A percentile compares a stretch with the other conserved stretches of the same genome.
Conservation (phyloP, 306 rosid genomes). For the Carpinus viminea region DNA sequence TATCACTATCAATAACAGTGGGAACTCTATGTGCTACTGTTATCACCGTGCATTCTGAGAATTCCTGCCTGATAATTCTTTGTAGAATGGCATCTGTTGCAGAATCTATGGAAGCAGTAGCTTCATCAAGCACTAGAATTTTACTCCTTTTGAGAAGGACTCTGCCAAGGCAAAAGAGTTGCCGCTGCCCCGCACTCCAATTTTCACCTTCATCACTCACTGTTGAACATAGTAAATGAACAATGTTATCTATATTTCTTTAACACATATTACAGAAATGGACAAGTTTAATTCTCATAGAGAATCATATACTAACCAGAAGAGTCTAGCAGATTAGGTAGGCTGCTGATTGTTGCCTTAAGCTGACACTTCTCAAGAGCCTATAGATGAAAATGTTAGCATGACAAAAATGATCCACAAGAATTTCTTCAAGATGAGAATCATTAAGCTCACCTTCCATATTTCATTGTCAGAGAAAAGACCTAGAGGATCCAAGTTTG, state of each 20-base stretch:
- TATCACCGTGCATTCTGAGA: slow-evolving; percentile 52
- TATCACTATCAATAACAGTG: slow-evolving; percentile 61
- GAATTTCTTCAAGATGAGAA: not conserved
- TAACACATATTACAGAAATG: not conserved
- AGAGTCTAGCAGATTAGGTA: slow-evolving; percentile 47
- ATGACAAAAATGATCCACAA: not conserved
- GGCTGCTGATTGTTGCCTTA: slow-evolving; percentile 38
- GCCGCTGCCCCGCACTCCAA: slow-evolving; percentile 70
- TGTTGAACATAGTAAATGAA: not conserved
- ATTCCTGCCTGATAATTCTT: slow-evolving; percentile 45
- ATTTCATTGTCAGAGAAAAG: slow-evolving; percentile 72
- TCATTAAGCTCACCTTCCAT: slow-evolving; percentile 58
- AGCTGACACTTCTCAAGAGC: slow-evolving; percentile 62
- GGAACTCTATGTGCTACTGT: slow-evolving; percentile 70
- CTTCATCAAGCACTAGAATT: slow-evolving; percentile 70
- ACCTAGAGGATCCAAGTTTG: slow-evolving; percentile 81
- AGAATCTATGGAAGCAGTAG: slow-evolving; percentile 69
- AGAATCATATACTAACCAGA: slow-evolving; percentile 36
- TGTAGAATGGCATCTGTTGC: slow-evolving; percentile 62
- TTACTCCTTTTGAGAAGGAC: slow-evolving; percentile 53
- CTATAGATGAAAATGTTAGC: slow-evolving; percentile 21
- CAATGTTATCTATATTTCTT: not conserved
- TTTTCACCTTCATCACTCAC: slow-evolving; percentile 70
- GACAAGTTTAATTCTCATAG: not conserved
- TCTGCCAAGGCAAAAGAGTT: slow-evolving; percentile 63